A percentile compares a stretch with the other conserved stretches of the same genome.
These are phyloP conservation scores for Starmerella vitae DNA, from an alignment of 805 yeast species.

Conservation along the genomic window DNA sequence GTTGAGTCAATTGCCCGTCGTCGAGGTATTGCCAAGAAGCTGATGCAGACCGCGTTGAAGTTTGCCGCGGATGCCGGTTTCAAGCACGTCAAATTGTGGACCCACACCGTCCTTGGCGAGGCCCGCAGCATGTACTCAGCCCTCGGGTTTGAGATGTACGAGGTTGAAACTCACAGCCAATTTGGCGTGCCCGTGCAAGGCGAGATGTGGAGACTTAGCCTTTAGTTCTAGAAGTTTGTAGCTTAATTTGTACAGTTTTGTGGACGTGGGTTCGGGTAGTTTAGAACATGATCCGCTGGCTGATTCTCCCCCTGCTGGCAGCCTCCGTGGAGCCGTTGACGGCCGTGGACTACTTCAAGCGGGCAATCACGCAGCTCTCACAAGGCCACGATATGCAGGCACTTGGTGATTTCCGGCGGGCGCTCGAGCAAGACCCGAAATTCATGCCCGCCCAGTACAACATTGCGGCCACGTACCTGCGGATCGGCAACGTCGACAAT, in stretches of 20 bases:
- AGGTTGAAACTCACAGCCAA: background rate
- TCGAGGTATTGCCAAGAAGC: conserved; percentile 4
- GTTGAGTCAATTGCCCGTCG: conserved; percentile 5
- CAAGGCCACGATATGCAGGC: conserved; percentile 28
- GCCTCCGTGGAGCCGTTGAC: background rate
- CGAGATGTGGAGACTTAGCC: conserved; percentile 7
- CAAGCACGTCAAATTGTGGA: conserved; percentile 2
- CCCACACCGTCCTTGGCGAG: conserved; percentile 1
- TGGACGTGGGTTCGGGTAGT: background rate
- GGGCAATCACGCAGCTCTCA: conserved; percentile 29
- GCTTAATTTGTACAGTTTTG: too few relatives aligned
- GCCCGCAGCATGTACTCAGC: conserved; percentile 2
- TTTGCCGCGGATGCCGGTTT: background rate
- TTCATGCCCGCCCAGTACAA: conserved; percentile 29
- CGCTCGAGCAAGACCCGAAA: conserved; percentile 25
- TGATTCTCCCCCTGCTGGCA: background rate
- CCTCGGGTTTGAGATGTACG: conserved; percentile 1
- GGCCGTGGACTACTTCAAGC: conserved; percentile 25
- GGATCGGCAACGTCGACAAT: conserved; percentile 24
- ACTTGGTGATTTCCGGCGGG: conserved; percentile 26
- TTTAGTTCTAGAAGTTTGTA: too few relatives aligned
- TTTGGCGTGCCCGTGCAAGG: conserved; percentile 7
- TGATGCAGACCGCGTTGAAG: conserved; percentile 1
- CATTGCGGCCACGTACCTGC: conserved; percentile 25
- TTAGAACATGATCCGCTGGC: background rate